Base-by-base conservation (phyloP, 2,329 filamentous ascomycete genomes). In the Acrodontium crateriforme region DNA sequence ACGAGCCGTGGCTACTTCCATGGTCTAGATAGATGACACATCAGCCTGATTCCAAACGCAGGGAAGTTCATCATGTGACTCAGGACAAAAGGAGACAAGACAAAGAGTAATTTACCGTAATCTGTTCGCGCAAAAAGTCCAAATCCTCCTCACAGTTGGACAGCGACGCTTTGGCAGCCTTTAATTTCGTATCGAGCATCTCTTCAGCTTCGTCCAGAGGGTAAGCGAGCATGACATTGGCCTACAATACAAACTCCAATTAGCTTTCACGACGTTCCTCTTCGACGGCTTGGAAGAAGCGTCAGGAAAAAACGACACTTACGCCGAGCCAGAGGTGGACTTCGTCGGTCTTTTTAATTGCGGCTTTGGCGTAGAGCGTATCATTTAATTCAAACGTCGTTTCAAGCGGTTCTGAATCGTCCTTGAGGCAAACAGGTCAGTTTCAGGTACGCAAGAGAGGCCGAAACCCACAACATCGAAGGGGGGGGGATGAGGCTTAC, bases 271-370 rank as follows among this genome's bases (percentile, higher is more conserved):
- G n/a, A n/a, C n/a, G n/a, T n/a, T n/a, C n/a, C n/a, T n/a, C n/a
- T 12, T n/a, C 11, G 16, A 15, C 11, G 29, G 10, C 2, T 8
- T 10, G 6, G 19, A 16, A 11, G 20, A 18, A 17, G n/a, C 14
- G 14, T 6, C 18, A 24, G 6, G 21, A 18, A 14, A 16, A 17
- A 13, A 60, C 68, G 14, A n/a, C n/a, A n/a, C n/a, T n/a, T 65
- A 81, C 78, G 18, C 89, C 89, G n/a, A 98, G 68, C 89, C 89
- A 98, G 29, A 98, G 67, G 51, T 92, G 93, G 9, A 98, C 87
- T 53, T 98, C 87, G 6, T 93, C 74, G 0, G 81, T 83, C 2
- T 78, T 72, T 13, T 78, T 74, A 31, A 95, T 73, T 24, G 74
- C 69, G 9, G 89, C 89, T 54, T 84, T 89, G 12, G 85, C 81